Conservation (phyloP, 139 green algal genomes). For the Edaphochlamys debaryana region DNA sequence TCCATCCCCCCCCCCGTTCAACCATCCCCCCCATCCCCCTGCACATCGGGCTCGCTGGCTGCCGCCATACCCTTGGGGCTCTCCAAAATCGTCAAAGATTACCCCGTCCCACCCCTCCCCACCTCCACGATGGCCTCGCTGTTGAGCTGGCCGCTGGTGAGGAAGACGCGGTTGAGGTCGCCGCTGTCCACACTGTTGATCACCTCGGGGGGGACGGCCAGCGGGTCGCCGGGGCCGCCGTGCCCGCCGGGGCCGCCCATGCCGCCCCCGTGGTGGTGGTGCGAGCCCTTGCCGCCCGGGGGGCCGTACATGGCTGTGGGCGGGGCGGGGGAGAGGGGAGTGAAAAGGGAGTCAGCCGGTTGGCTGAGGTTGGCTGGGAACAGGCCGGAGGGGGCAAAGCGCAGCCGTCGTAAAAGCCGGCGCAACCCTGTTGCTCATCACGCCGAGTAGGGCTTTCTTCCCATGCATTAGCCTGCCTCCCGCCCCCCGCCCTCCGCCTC, state of each 20-base stretch:
- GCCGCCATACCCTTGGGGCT: too few relatives aligned
- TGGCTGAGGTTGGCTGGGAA: too few relatives aligned
- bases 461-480: background rate
- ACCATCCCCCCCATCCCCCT: background rate
- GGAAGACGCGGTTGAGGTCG: constrained; percentile 61
- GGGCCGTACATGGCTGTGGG: constrained; percentile 7
- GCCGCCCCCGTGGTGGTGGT: constrained; percentile 19
- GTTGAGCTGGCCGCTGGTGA: constrained; percentile 71
- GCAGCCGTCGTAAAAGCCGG: too few relatives aligned
- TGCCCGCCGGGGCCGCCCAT: too few relatives aligned
- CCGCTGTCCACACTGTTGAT: constrained; percentile 67
- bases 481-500: too few relatives aligned
- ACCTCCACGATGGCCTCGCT: constrained; percentile 93
- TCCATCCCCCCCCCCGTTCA: too few relatives aligned
- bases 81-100: constrained; percentile 53
- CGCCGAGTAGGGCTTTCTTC: too few relatives aligned
- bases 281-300: background rate
- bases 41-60: too few relatives aligned
- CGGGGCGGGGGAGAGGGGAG: background rate
- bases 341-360: too few relatives aligned
- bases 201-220: constrained; percentile 50
- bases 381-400: too few relatives aligned
- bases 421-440: too few relatives aligned
- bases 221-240: background rate
- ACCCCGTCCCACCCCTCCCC: constrained; percentile 69